These are phyloP conservation scores for Colletotrichum sp. DNA, from an alignment of 2,329 filamentous ascomycete genomes.

Conservation along the genomic window DNA sequence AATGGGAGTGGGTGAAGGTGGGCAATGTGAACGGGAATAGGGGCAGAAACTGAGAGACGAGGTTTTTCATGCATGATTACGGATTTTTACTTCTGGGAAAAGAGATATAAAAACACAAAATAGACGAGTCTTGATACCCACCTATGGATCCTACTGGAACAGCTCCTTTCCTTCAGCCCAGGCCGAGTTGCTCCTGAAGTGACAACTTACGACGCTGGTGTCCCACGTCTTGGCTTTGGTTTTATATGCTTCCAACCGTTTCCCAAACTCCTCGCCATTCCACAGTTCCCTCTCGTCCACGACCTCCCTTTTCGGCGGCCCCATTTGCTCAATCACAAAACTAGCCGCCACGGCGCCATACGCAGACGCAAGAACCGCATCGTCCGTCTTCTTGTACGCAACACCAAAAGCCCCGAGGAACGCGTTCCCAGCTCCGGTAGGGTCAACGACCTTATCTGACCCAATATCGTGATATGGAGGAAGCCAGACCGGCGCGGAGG, in stretches of 20 bases:
- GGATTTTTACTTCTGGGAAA: neutral
- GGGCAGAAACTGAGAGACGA: neutral
- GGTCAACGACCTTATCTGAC: neutral
- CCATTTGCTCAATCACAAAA: slow-evolving; percentile 8
- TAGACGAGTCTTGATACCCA: slow-evolving; percentile 9
- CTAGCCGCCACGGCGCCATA: slow-evolving; percentile 12
- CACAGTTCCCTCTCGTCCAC: neutral
- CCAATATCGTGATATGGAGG: neutral
- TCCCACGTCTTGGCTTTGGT: neutral
- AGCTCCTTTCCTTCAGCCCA: neutral
- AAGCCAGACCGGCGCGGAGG: neutral
- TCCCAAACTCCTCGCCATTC: slow-evolving; percentile 10
- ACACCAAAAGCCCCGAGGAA: slow-evolving; percentile 4
- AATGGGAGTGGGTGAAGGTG: neutral
- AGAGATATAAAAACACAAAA: neutral
- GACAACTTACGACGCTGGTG: neutral
- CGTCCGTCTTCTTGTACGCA: neutral
- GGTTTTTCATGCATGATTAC: neutral
- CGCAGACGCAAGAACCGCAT: slow-evolving; percentile 2
- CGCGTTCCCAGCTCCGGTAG: neutral
- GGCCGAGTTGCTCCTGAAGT: neutral
- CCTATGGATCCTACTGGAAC: neutral
- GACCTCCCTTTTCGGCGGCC: neutral
- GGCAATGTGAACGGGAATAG: neutral
- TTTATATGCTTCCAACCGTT: neutral